These are phyloP conservation scores for Meyerozyma sp. DNA, from an alignment of 1,139 yeast genomes.

Conservation along the genomic window DNA sequence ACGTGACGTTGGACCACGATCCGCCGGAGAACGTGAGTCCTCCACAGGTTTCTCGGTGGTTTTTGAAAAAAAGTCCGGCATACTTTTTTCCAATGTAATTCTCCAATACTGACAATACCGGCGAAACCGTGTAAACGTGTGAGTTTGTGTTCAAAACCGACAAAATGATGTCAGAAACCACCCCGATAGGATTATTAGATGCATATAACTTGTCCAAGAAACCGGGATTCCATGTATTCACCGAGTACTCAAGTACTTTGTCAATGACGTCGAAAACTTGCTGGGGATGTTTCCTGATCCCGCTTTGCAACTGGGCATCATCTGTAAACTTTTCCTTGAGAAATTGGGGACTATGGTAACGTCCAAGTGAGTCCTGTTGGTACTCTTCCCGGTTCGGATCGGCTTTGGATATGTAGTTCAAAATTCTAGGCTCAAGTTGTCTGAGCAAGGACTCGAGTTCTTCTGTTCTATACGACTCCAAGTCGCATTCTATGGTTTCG, in stretches of 20 bases:
- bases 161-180: slow-evolving; percentile 64
- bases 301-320: neutral
- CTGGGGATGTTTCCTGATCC: neutral
- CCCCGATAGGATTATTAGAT: slow-evolving; percentile 79
- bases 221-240: slow-evolving; percentile 85
- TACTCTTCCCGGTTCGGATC: slow-evolving; percentile 26
- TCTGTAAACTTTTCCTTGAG: slow-evolving; percentile 21
- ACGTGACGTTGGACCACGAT: slow-evolving; percentile 79
- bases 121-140: slow-evolving; percentile 83
- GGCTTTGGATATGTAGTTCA: slow-evolving; percentile 30
- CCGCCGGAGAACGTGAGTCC: slow-evolving; percentile 89
- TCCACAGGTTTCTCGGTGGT: slow-evolving; percentile 50
- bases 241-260: slow-evolving; percentile 59
- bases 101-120: slow-evolving; percentile 73
- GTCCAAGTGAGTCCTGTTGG: slow-evolving; percentile 29
- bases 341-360: slow-evolving; percentile 31
- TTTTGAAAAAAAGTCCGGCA: slow-evolving; percentile 57
- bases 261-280: slow-evolving; percentile 47
- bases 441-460: slow-evolving; percentile 33
- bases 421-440: slow-evolving; percentile 30
- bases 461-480: slow-evolving; percentile 33
- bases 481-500: slow-evolving; percentile 9
- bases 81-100: slow-evolving; percentile 63
- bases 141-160: slow-evolving; percentile 76
- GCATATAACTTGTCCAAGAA: slow-evolving; percentile 83